Conservation (phyloP, 768 basidiomycete genomes). For the Lactarius sp. region DNA sequence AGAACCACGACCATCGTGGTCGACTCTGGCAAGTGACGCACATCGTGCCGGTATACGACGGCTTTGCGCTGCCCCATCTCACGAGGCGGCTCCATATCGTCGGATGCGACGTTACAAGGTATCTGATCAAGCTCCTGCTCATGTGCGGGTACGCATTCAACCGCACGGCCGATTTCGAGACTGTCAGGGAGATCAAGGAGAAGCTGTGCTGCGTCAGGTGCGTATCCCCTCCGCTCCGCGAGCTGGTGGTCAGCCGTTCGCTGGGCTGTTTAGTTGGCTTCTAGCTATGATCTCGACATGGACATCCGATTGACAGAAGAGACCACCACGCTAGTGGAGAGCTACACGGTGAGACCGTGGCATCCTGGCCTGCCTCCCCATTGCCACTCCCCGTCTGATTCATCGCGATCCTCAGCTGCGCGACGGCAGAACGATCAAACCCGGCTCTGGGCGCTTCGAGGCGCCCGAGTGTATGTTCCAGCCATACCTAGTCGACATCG, state of each 20-base stretch:
- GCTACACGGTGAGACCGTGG: constrained; percentile 64
- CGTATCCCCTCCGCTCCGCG: too few relatives aligned
- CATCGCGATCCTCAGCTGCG: constrained; percentile 56
- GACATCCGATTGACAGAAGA: constrained; percentile 92
- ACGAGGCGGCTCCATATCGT: constrained; percentile 58
- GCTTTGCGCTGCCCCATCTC: too few relatives aligned
- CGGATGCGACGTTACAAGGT: too few relatives aligned
- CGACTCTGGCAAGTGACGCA: constrained; percentile 99
- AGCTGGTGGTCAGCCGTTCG: too few relatives aligned
- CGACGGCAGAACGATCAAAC: constrained; percentile 94
- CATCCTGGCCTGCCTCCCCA: not conserved
- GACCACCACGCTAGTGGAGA: constrained; percentile 94
- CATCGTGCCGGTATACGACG: constrained; percentile 97
- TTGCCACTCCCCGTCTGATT: constrained; percentile 13
- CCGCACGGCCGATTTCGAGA: too few relatives aligned
- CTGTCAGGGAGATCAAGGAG: too few relatives aligned
- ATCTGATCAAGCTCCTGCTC: too few relatives aligned
- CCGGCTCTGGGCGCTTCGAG: constrained; percentile 99
- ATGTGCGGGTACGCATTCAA: too few relatives aligned
- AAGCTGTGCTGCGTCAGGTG: too few relatives aligned
- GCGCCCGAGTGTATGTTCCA: constrained; percentile 99
- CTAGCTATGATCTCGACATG: constrained; percentile 89
- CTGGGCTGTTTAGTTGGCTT: not conserved
- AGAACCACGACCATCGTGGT: constrained; percentile 85
- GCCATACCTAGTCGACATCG: too few relatives aligned